Evolutionary conservation across 306 rosid species (phyloP), one percentile per base, ranked within the genome.

Genomic region (Quercus berberidifolia): DNA sequence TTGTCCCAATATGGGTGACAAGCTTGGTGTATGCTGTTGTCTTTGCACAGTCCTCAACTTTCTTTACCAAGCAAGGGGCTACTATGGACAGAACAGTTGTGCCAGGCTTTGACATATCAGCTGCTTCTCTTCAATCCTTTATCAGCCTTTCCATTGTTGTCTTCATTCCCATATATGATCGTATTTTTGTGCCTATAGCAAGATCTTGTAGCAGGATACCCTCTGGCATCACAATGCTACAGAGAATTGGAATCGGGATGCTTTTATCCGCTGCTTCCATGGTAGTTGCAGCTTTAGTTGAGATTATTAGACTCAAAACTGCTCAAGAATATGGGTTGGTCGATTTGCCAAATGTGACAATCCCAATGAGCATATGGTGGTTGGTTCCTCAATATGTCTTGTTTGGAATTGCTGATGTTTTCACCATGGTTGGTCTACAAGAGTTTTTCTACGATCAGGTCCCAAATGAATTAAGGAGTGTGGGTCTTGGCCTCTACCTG

Each of bases 1-100:
- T 89, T 31, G 2, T 78, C 63, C 92, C 90, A 26, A 82, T 89
- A 31, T 82, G 88, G 88, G 78, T 78, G 12, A 43, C 88, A 2
- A 33, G 81, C 72, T 76, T 89, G 54, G 54, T 73, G 17, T 86
- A 75, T 76, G 90, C 76, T 6, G 17, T 89, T 35, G 84, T 72
- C 19, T 78, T 51, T 69, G 79, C 92, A 28, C 92, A 89, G 74
- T 1, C 6, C 23, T 5, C 55, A 38, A 84, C 89, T 9, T 80
- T 80, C 54, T 86, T 80, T 28, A 80, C 77, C 46, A 83, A 86
- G 33, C 92, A 89, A 84, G 90, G 89, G 13, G 78, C 25, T n/a
- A 86, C 85, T 0, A 33, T 88, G 79, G 69, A 64, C 28, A 75
- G 80, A 62, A 76, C 35, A 17, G 31, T 82, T 3, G 15, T 71